These are phyloP conservation scores for Alternaria sp. DNA, from an alignment of 2,329 filamentous ascomycete species.

Conservation along the genomic window DNA sequence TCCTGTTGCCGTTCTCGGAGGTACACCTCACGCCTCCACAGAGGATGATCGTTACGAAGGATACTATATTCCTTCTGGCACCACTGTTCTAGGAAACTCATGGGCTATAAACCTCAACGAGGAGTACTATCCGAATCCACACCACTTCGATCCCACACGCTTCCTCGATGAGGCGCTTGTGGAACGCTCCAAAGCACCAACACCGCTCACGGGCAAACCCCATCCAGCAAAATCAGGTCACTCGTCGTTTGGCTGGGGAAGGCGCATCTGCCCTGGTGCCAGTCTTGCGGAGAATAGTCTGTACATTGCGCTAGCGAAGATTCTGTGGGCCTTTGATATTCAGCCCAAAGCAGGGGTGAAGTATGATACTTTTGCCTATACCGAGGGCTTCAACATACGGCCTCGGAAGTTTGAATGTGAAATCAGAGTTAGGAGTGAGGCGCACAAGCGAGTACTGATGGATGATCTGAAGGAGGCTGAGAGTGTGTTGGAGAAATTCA, in stretches of 20 bases:
- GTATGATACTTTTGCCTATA: constrained; percentile 54
- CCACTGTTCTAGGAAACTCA: constrained; percentile 56
- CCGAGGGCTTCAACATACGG: constrained; percentile 54
- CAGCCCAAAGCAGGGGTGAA: constrained; percentile 35
- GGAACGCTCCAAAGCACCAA: constrained; percentile 27
- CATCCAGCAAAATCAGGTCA: constrained; percentile 46
- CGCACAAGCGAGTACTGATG: constrained; percentile 39
- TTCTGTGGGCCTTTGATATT: constrained; percentile 50
- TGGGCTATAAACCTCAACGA: constrained; percentile 57
- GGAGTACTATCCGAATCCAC: constrained; percentile 52
- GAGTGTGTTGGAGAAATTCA: constrained; percentile 47
- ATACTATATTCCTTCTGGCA: constrained; percentile 60
- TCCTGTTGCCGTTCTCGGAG: constrained; percentile 54
- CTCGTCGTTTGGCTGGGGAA: constrained; percentile 49
- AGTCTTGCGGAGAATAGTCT: constrained; percentile 45
- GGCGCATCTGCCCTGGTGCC: constrained; percentile 45
- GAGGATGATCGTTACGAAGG: constrained; percentile 61
- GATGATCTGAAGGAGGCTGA: constrained; percentile 42
- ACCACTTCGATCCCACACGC: constrained; percentile 53
- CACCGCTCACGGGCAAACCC: constrained; percentile 28
- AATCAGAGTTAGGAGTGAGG: constrained; percentile 45
- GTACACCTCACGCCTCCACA: constrained; percentile 59
- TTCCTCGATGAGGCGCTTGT: constrained; percentile 45
- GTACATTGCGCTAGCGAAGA: constrained; percentile 45
- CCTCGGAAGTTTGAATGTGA: constrained; percentile 49